Percentiles rank a stretch among this genome's conserved stretches.
phyloP scores from a whole-genome alignment of 2,329 filamentous ascomycete genomes.

The Talaromyces islandicus region DNA sequence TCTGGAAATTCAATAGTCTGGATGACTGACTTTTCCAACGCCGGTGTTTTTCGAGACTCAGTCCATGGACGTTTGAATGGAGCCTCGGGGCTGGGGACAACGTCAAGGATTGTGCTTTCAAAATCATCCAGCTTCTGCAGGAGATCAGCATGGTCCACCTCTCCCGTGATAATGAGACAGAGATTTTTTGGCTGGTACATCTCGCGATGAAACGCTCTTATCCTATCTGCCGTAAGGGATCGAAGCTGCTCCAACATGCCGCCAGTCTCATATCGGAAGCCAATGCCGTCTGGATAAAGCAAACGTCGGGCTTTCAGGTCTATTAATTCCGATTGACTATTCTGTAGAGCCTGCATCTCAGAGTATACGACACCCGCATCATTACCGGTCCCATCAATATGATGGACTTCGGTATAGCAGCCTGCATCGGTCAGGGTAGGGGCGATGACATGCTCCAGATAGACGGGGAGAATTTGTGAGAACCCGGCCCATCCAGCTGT shows the following conservation, averaged over 20 bases:
- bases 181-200: slow-evolving; percentile 99
- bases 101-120: slow-evolving; percentile 76
- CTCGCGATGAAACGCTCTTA: slow-evolving; percentile 86
- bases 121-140: slow-evolving; percentile 79
- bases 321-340: slow-evolving; percentile 78
- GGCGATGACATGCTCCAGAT: slow-evolving; percentile 87
- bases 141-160: slow-evolving; percentile 76
- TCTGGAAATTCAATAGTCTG: slow-evolving; percentile 88
- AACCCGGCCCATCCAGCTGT: slow-evolving; percentile 97
- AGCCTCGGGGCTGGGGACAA: slow-evolving; percentile 67
- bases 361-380: slow-evolving; percentile 98
- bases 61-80: slow-evolving; percentile 87
- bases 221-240: slow-evolving; percentile 78
- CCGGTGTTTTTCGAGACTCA: slow-evolving; percentile 72
- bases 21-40: slow-evolving; percentile 64
- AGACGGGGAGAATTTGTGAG: slow-evolving; percentile 86
- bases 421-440: slow-evolving; percentile 89
- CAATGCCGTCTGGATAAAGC: slow-evolving; percentile 81
- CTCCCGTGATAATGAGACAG: slow-evolving; percentile 84
- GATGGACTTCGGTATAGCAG: slow-evolving; percentile 93
- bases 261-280: slow-evolving; percentile 96
- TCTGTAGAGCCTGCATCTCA: slow-evolving; percentile 96
- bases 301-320: slow-evolving; percentile 73
- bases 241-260: slow-evolving; percentile 91
- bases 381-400: slow-evolving; percentile 86